Conservation (phyloP, 805 yeast species). For the Vanderwaltozyma verrucispora region DNA sequence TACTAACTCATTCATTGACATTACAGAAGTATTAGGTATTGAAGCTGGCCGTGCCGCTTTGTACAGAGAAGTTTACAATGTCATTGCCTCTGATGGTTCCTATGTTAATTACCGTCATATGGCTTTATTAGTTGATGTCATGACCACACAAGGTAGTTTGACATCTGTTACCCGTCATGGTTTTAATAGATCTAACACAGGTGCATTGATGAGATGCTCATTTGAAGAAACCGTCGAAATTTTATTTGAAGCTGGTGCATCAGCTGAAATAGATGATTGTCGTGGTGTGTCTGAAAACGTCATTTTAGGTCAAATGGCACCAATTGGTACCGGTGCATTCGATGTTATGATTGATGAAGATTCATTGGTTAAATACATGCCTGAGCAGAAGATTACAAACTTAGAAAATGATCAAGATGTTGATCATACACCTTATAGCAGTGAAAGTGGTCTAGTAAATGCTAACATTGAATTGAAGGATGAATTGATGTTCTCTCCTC, state of each 20-base stretch:
- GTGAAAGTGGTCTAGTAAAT: conserved; percentile 48
- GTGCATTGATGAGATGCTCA: conserved; percentile 98
- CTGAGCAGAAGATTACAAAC: conserved; percentile 32
- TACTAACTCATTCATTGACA: conserved; percentile 94
- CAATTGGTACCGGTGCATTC: conserved; percentile 96
- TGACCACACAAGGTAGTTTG: conserved; percentile 97
- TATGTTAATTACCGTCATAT: conserved; percentile 97
- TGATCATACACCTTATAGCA: conserved; percentile 85
- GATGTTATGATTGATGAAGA: conserved; percentile 92
- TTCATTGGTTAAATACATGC: conserved; percentile 48
- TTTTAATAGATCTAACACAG: conserved; percentile 96
- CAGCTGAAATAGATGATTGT: conserved; percentile 96
- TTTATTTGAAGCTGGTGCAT: conserved; percentile 93
- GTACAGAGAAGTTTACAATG: conserved; percentile 90
- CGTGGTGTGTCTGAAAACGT: conserved; percentile 98
- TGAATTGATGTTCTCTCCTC: conserved; percentile 85
- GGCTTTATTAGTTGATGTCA: conserved; percentile 94
- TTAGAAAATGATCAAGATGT: conserved; percentile 51
- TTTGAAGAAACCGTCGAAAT: conserved; percentile 99
- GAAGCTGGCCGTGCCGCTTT: conserved; percentile 96
- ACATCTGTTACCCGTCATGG: conserved; percentile 99
- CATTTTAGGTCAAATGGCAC: conserved; percentile 96
- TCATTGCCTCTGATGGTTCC: conserved; percentile 99
- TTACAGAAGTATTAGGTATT: conserved; percentile 90
- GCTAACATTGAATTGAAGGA: conserved; percentile 54